Evolutionary conservation across 2,329 filamentous ascomycete genomes (phyloP), one percentile per base, ranked within the genome.

Genomic region (Pyrenophora seminiperda): DNA sequence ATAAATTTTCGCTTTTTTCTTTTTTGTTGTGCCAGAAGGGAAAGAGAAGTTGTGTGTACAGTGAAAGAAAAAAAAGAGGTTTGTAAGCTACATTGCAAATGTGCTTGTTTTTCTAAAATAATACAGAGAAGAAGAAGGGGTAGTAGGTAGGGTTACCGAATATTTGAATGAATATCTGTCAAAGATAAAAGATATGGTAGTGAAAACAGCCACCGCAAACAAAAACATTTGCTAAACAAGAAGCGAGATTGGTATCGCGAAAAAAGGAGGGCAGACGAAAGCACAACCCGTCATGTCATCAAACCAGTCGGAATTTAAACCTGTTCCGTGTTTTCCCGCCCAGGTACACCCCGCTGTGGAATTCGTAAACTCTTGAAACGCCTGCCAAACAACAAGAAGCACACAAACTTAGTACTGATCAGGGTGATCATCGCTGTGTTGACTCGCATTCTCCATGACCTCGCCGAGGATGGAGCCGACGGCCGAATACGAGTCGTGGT

Each of bases 381-480:
- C 48, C 47, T 48, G 50, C 27, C 40, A 43, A 43, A 45, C 32
- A 34, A 27, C 22, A 52, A 58, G 31, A n/a, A 45, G 37, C 33
- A 22, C 17, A 22, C 11, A 13, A 15, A 36, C 32, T 34, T 33
- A 71, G 19, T 60, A 59, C 44, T 64, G 62, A 40, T 64, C 59
- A 52, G 59, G 55, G 38, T 67, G 57, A 43, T 67, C 59, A 33
- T 72, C 67, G 50, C 64, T 66, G 31, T 71, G 66, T 11, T 73
- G 68, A 37, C 55, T 65, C 17, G 66, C 61, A 34, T 58, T 63
- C 15, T 72, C 70, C 36, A 72, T 63, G 22, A 73, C 69, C 48
- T 74, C 72, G 5, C 71, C 69, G 3, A 73, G 59, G 10, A 70
- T 68, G 29, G 71, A 65, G 22, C 65, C 67, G 17, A 72, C 62